Conservation (phyloP, 2,329 filamentous ascomycete species). For the Fusarium kyushuense region DNA sequence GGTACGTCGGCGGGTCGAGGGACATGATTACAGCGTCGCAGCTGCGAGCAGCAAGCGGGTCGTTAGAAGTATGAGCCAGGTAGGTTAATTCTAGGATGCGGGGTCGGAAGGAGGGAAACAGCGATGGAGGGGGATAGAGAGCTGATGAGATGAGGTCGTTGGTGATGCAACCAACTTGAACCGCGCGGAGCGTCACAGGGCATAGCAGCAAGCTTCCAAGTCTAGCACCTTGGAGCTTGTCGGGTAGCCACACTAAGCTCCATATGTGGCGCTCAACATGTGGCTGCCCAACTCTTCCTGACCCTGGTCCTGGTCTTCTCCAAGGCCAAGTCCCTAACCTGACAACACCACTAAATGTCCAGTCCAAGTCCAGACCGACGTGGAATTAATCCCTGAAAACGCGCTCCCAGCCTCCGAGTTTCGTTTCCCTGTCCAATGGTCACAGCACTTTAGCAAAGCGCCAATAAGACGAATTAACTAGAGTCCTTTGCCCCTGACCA, state of each 20-base stretch:
- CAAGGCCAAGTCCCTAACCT: slow-evolving; percentile 1
- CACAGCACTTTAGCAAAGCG: slow-evolving; percentile 16
- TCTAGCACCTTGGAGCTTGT: slow-evolving; percentile 32
- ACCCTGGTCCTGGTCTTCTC: neutral
- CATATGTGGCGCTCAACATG: neutral
- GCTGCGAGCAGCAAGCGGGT: slow-evolving; percentile 42
- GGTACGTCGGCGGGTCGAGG: slow-evolving; percentile 90
- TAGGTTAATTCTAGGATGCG: slow-evolving; percentile 10
- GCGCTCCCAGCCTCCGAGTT: slow-evolving; percentile 44
- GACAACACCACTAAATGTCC: slow-evolving; percentile 13
- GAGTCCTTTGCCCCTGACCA: slow-evolving; percentile 24
- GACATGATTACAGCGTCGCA: slow-evolving; percentile 72
- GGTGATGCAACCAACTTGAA: slow-evolving; percentile 50
- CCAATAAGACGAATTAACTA: slow-evolving; percentile 33
- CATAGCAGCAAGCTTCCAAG: slow-evolving; percentile 33
- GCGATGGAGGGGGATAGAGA: slow-evolving; percentile 23
- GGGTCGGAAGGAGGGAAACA: slow-evolving; percentile 14
- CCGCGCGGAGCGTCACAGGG: slow-evolving; percentile 45
- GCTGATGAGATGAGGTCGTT: slow-evolving; percentile 46
- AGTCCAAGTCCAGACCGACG: slow-evolving; percentile 15
- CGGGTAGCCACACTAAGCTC: slow-evolving; percentile 33
- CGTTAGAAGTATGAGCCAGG: slow-evolving; percentile 26
- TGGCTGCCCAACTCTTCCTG: slow-evolving; percentile 6
- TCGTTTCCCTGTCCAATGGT: slow-evolving; percentile 33
- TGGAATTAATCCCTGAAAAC: slow-evolving; percentile 36